Evolutionary conservation across 1,139 yeast genomes (phyloP).

Genomic region (Pichia sp.): DNA sequence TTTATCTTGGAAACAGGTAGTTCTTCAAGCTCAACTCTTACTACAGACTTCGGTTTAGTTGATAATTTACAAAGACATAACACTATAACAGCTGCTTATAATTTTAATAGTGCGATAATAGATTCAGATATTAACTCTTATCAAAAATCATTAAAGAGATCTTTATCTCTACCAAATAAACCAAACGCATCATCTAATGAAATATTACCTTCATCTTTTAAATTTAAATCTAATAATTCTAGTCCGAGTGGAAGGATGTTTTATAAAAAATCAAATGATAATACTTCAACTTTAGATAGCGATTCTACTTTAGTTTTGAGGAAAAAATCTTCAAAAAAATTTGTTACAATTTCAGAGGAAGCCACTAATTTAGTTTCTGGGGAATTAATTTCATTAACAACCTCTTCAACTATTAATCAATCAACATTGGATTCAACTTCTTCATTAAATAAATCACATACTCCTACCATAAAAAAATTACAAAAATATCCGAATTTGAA

Average conservation of each 20-base stretch:
- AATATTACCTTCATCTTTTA: background rate
- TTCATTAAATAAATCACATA: background rate
- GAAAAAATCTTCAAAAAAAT: background rate
- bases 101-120: constrained; percentile 2
- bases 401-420: background rate
- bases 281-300: background rate
- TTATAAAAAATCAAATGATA: background rate
- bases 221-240: background rate
- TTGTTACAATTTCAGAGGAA: constrained; percentile 4
- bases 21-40: background rate
- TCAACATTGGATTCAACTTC: background rate
- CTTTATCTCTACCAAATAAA: background rate
- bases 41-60: too few relatives aligned
- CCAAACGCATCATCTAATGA: background rate
- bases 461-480: background rate
- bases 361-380: constrained; percentile 9
- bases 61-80: background rate
- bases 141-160: background rate
- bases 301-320: background rate
- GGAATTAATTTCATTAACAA: background rate
- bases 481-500: background rate
- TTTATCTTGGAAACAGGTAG: background rate
- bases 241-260: background rate
- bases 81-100: constrained; percentile 12
- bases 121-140: background rate